Conservation (phyloP, 441 rosid species). For the Gossypium schwendimanii region DNA sequence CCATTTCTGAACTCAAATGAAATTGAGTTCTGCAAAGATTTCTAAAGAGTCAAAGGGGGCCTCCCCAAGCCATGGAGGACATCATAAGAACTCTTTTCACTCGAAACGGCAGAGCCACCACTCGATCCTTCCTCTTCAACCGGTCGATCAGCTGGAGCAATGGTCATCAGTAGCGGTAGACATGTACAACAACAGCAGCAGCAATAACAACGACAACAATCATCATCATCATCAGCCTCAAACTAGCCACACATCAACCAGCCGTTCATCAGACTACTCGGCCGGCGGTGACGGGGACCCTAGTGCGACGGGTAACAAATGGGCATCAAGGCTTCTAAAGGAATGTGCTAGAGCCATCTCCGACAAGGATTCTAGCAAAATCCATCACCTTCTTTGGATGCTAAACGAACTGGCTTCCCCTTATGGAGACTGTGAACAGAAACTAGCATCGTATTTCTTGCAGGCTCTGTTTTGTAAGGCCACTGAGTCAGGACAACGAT, state of each 20-base stretch:
- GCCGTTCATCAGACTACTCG: constrained; percentile 45
- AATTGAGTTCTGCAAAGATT: constrained; percentile 20
- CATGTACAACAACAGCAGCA: constrained; percentile 24
- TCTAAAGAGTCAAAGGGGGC: constrained; percentile 29
- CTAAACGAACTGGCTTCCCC: constrained; percentile 68
- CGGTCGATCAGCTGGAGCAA: constrained; percentile 14
- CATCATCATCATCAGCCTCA: constrained; percentile 27
- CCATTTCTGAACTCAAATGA: constrained; percentile 21
- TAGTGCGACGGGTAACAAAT: constrained; percentile 25
- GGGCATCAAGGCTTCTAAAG: constrained; percentile 56
- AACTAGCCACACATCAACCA: constrained; percentile 38
- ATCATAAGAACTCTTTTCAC: constrained; percentile 23
- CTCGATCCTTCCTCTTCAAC: constrained; percentile 18
- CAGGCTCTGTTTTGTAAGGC: constrained; percentile 70
- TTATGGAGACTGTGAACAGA: constrained; percentile 68
- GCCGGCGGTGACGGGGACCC: constrained; percentile 22
- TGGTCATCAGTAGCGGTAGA: constrained; percentile 25
- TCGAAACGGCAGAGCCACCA: constrained; percentile 3
- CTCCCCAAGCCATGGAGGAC: constrained; percentile 29
- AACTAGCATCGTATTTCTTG: constrained; percentile 56
- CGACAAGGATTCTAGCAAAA: constrained; percentile 52
- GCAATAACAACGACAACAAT: neutral
- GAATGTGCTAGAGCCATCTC: constrained; percentile 72
- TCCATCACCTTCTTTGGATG: constrained; percentile 73
- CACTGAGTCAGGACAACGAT: constrained; percentile 49